These are phyloP conservation scores for Acanthamoeba healyi DNA, from an alignment of 208 protist genomes.

Conservation along the genomic window DNA sequence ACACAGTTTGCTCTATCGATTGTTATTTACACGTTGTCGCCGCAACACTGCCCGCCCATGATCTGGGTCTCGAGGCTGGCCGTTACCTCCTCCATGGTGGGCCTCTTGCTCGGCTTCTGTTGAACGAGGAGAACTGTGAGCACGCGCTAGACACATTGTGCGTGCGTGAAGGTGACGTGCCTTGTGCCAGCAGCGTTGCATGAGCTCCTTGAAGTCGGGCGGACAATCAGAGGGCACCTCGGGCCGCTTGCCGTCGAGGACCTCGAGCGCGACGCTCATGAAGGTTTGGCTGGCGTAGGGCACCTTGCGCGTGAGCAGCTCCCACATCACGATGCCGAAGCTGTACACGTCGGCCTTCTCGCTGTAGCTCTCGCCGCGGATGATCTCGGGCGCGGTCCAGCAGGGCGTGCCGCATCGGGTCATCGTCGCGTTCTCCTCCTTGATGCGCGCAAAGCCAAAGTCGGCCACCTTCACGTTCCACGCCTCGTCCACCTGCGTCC, in stretches of 20 bases:
- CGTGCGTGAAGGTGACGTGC: no score
- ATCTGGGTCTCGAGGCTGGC: background rate
- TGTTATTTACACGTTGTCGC: background rate
- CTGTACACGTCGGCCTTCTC: constrained; percentile 65
- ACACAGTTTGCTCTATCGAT: background rate
- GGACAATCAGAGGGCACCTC: constrained; percentile 27
- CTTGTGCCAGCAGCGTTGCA: constrained; percentile 15
- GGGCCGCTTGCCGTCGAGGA: background rate
- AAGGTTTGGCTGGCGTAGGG: constrained; percentile 29
- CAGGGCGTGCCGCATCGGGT: constrained; percentile 56
- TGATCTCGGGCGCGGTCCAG: constrained; percentile 49
- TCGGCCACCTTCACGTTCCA: constrained; percentile 60
- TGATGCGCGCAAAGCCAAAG: constrained; percentile 47
- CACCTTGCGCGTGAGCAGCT: constrained; percentile 40
- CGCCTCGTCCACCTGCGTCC: constrained; percentile 38
- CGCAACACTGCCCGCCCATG: background rate
- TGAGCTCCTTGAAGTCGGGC: background rate
- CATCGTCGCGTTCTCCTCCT: constrained; percentile 45
- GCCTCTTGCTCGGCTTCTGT: background rate
- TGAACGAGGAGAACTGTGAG: no score
- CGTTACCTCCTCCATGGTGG: background rate
- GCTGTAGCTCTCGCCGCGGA: background rate
- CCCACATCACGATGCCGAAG: constrained; percentile 52
- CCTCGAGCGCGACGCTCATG: background rate
- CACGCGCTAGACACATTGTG: no score